Percentiles rank a stretch among this genome's conserved stretches.
Conservation (phyloP, 2,329 filamentous ascomycete species). For the Pseudogymnoascus destructans region DNA sequence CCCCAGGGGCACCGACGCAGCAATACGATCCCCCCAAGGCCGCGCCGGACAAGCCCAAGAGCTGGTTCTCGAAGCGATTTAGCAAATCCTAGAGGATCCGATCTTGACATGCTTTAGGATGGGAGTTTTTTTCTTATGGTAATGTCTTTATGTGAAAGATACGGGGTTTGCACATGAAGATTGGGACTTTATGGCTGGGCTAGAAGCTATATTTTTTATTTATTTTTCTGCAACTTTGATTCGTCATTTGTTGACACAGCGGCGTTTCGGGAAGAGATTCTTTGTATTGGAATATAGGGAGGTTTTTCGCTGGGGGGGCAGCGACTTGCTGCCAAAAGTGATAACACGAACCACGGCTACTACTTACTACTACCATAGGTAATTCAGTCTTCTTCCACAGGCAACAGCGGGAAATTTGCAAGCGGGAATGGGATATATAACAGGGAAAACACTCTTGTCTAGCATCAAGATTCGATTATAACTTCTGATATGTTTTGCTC, state of each 20-base stretch:
- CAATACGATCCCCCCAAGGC: slow-evolving; percentile 13
- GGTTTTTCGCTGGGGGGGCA: not conserved
- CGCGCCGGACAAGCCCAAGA: slow-evolving; percentile 61
- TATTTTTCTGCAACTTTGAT: not conserved
- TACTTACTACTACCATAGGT: not conserved
- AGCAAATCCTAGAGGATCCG: slow-evolving; percentile 41
- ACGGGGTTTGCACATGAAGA: not conserved
- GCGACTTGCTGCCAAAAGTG: not conserved
- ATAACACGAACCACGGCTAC: not conserved
- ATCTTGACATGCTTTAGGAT: slow-evolving; percentile 13
- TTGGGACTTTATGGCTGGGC: not conserved
- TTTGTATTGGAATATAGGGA: not conserved
- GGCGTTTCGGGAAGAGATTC: not conserved
- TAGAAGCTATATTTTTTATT: not conserved
- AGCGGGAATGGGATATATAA: not conserved
- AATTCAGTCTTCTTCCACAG: not conserved
- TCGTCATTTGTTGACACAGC: not conserved
- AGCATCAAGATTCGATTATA: not conserved
- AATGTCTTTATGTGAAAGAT: not conserved
- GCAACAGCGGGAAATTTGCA: not conserved
- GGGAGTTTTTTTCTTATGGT: slow-evolving; percentile 4
- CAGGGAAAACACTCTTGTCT: not conserved
- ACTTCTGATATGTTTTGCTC: not conserved
- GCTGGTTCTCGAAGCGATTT: slow-evolving; percentile 76
- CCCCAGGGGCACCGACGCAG: not conserved